phyloP scores from a whole-genome alignment of 2,329 filamentous ascomycete genomes.

The Colletotrichum sp. region DNA sequence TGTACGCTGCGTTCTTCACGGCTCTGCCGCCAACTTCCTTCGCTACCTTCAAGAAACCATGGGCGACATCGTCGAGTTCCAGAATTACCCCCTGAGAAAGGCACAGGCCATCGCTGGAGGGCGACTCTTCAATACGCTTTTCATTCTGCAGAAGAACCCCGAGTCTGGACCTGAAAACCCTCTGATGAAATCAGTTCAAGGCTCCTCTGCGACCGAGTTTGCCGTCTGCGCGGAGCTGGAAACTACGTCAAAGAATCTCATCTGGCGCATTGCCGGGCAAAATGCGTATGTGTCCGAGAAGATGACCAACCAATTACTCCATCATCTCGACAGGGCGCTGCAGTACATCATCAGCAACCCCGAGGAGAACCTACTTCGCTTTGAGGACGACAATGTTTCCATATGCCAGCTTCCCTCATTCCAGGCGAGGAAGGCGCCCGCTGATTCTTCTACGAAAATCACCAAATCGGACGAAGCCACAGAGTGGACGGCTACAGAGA shows the following conservation, averaged over 20 bases:
- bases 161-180: not conserved
- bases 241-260: conserved; percentile 53
- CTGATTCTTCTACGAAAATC: not conserved
- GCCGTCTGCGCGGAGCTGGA: conserved; percentile 85
- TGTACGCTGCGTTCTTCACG: conserved; percentile 75
- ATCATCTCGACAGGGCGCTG: conserved; percentile 65
- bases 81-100: conserved; percentile 79
- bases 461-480: not conserved
- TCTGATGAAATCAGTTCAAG: conserved; percentile 68
- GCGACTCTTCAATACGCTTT: conserved; percentile 60
- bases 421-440: not conserved
- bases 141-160: conserved; percentile 54
- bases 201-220: conserved; percentile 76
- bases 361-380: conserved; percentile 57
- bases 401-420: conserved; percentile 69
- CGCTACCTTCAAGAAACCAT: conserved; percentile 76
- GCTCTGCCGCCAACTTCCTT: conserved; percentile 67
- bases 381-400: conserved; percentile 56
- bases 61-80: conserved; percentile 69
- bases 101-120: conserved; percentile 52
- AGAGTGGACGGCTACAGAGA: conserved; percentile 40
- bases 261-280: conserved; percentile 78
- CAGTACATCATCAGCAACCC: conserved; percentile 55
- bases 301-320: conserved; percentile 57
- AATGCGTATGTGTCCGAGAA: conserved; percentile 52